Conservation (phyloP, 805 yeast species). For the Debaryomyces prosopidis region DNA sequence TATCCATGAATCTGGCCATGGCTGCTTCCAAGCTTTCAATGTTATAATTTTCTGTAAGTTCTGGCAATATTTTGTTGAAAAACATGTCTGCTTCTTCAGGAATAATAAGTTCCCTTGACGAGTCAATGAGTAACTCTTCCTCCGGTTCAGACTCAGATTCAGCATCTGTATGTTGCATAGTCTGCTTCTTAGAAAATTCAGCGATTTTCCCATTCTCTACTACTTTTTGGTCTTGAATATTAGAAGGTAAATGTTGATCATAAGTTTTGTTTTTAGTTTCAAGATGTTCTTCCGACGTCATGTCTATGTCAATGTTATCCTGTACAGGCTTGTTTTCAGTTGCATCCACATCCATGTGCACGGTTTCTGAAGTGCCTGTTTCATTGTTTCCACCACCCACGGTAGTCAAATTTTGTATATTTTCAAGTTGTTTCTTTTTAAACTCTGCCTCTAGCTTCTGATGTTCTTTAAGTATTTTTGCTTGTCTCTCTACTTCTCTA, state of each 20-base stretch:
- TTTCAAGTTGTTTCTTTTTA: conserved; percentile 10
- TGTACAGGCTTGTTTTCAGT: not conserved
- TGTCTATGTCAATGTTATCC: not conserved
- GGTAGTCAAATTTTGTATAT: not conserved
- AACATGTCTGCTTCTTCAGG: conserved; percentile 19
- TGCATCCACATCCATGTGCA: not conserved
- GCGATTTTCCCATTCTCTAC: conserved; percentile 1
- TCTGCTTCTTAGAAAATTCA: not conserved
- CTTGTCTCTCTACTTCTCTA: conserved; percentile 61
- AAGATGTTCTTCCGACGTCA: not conserved
- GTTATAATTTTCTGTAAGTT: conserved; percentile 32
- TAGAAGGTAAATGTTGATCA: conserved; percentile 1
- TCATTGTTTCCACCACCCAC: conserved; percentile 2
- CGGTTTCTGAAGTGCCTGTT: not conserved
- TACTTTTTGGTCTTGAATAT: not conserved
- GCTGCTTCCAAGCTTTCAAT: conserved; percentile 39
- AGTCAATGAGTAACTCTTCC: conserved; percentile 42
- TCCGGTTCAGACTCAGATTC: conserved; percentile 32
- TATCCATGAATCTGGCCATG: conserved; percentile 68
- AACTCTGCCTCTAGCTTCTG: conserved; percentile 26
- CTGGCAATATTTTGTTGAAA: conserved; percentile 26
- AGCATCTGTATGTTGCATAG: conserved; percentile 1
- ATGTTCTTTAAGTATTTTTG: conserved; percentile 40
- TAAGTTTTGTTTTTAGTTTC: conserved; percentile 1
- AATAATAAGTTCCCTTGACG: conserved; percentile 50